Evolutionary conservation across 1,284 basidiomycete species (phyloP).

Genomic region (Crepidotus sp.): DNA sequence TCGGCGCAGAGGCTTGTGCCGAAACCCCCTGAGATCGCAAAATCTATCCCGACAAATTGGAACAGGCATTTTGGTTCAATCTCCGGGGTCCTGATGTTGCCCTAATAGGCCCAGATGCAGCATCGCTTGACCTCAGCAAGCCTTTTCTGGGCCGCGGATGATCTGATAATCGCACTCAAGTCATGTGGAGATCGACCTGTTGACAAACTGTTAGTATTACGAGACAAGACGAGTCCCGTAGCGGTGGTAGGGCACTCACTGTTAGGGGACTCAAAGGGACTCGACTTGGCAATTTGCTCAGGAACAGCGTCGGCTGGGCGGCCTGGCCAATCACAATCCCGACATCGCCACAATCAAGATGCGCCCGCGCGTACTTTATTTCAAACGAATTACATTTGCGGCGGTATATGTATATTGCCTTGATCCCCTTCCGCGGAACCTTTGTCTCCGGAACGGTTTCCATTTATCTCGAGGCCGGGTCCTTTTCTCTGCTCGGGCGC

Average conservation of each 20-base stretch:
- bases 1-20: too few species aligned
- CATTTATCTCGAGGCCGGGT: not conserved
- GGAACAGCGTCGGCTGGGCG: constrained; percentile 2
- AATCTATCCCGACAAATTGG: too few species aligned
- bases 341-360: constrained; percentile 3
- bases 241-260: too few species aligned
- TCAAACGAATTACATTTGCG: not conserved
- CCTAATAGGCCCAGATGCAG: not conserved
- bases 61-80: too few species aligned
- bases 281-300: not conserved
- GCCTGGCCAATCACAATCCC: constrained; percentile 7
- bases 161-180: not conserved
- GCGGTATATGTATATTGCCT: not conserved
- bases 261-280: too few species aligned
- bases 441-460: not conserved
- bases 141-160: not conserved
- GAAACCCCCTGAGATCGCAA: too few species aligned
- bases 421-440: constrained; percentile 5
- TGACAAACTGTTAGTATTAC: not conserved
- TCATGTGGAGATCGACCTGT: not conserved
- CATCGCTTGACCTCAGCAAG: not conserved
- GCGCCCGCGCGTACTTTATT: constrained; percentile 1
- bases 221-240: too few species aligned
- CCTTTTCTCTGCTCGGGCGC: constrained; percentile 5
- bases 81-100: too few species aligned